Percentiles rank a stretch among this genome's conserved stretches.
Conservation (phyloP, 306 rosid genomes). For the Luffa acutangula region DNA sequence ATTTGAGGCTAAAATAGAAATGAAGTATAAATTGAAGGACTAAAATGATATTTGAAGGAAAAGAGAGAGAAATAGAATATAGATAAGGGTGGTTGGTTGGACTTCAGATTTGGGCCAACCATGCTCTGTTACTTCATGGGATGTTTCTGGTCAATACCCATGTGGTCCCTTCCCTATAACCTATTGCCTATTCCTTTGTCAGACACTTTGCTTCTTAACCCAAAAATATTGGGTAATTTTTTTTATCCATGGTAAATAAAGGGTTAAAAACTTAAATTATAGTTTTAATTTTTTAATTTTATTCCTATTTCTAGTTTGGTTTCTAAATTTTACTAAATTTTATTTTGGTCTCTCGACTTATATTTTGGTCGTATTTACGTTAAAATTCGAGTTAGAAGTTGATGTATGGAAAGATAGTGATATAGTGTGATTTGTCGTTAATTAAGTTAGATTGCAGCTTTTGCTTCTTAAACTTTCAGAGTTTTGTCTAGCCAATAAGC, state of each 20-base stretch:
- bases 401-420: no score
- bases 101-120: conserved; percentile 2
- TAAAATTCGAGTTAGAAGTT: no score
- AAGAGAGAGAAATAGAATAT: background rate
- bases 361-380: no score
- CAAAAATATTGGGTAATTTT: background rate
- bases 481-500: no score
- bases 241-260: background rate
- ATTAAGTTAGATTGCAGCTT: no score
- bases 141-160: background rate
- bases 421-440: no score
- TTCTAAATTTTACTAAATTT: no score
- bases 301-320: background rate
- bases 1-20: no score
- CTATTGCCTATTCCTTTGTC: background rate
- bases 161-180: background rate
- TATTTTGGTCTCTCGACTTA: no score
- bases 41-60: background rate
- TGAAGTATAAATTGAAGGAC: background rate
- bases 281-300: no score
- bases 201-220: background rate
- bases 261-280: no score
- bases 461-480: no score
- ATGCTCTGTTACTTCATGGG: background rate
- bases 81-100: conserved; percentile 1